These are phyloP conservation scores for Sindora glabra DNA, from an alignment of 306 rosid species.

Conservation along the genomic window DNA sequence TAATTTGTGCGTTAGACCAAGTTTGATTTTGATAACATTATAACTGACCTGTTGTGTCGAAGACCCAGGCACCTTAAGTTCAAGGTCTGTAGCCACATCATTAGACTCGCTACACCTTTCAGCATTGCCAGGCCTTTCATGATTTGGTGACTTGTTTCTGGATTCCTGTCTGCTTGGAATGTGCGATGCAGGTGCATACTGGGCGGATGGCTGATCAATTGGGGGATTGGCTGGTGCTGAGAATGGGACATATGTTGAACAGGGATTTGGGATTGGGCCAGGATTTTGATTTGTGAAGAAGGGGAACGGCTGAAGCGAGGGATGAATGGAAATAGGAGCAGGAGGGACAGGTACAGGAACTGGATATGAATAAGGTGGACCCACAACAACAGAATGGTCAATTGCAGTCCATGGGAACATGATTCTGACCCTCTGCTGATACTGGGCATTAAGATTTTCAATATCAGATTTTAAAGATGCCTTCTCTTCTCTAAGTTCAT, in stretches of 20 bases:
- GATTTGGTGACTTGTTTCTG: conserved; percentile 44
- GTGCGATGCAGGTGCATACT: conserved; percentile 41
- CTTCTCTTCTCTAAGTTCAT: conserved; percentile 91
- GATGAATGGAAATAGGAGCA: conserved; percentile 57
- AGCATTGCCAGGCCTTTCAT: conserved; percentile 29
- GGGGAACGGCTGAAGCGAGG: conserved; percentile 63
- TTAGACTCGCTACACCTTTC: conserved; percentile 52
- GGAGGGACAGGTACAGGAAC: conserved; percentile 56
- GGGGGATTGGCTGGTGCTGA: conserved; percentile 49
- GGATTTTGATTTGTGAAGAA: conserved; percentile 64
- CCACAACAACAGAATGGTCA: conserved; percentile 69
- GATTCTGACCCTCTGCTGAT: conserved; percentile 68
- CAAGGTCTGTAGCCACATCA: conserved; percentile 88
- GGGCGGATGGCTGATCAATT: conserved; percentile 42
- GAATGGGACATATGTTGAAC: conserved; percentile 60
- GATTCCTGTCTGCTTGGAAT: conserved; percentile 47
- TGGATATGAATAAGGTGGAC: conserved; percentile 68
- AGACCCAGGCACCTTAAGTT: conserved; percentile 93
- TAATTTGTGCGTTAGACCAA: background rate
- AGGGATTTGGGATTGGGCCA: conserved; percentile 47
- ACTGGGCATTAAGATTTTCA: conserved; percentile 62
- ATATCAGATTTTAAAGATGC: conserved; percentile 59
- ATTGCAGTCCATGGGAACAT: conserved; percentile 75
- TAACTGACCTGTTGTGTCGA: conserved; percentile 59
- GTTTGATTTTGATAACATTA: conserved; percentile 1